Evolutionary conservation across 2,329 filamentous ascomycete genomes (phyloP).

Genomic region (Botrytis cinerea): DNA sequence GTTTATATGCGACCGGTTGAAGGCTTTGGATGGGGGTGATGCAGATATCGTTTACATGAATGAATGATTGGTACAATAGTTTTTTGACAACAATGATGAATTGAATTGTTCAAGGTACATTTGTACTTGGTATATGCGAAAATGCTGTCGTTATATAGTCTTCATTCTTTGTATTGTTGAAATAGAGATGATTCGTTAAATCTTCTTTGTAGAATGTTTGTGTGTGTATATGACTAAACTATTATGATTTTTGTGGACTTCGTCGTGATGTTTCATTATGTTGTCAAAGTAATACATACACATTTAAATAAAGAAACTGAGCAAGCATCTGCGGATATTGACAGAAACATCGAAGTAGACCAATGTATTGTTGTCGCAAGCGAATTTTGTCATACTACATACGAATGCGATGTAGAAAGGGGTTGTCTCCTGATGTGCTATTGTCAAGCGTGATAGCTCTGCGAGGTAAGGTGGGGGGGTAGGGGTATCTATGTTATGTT

Average conservation of each 20-base stretch:
- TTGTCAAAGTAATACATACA: not conserved
- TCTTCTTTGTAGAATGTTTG: not conserved
- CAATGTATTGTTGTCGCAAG: not conserved
- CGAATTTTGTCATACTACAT: not conserved
- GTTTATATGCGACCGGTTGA: conserved; percentile 31
- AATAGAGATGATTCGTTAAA: not conserved
- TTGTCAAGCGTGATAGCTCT: not conserved
- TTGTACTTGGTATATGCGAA: not conserved
- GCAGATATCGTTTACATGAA: not conserved
- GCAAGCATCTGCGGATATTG: not conserved
- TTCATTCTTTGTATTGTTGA: not conserved
- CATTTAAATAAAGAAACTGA: not conserved
- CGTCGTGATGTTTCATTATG: not conserved
- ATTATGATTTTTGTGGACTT: not conserved
- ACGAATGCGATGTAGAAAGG: not conserved
- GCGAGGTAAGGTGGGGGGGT: not conserved
- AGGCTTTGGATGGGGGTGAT: not conserved
- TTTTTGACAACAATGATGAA: not conserved
- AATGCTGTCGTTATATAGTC: not conserved
- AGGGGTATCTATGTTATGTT: not conserved
- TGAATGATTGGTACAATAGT: not conserved
- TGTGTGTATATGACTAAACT: not conserved
- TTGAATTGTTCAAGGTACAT: not conserved
- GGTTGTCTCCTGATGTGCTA: not conserved
- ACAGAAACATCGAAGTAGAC: not conserved